Evolutionary conservation across 2,329 filamentous ascomycete species (phyloP), one percentile per base, ranked within the genome.

Genomic region (Aspergillus jensenii): DNA sequence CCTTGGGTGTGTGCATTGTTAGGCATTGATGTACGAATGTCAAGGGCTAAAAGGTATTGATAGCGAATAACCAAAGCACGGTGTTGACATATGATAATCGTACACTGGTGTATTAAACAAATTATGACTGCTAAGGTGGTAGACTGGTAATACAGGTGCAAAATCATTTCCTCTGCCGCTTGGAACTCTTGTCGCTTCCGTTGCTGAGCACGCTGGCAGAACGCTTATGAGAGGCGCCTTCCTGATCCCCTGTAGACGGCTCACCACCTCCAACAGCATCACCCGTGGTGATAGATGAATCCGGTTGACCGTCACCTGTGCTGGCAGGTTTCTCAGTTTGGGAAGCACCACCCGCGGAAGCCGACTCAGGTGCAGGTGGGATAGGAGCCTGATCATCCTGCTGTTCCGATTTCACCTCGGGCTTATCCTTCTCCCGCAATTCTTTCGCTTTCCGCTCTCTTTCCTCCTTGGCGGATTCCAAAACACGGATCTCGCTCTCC

Each of bases 181-280:
- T 83, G 7, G 71, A 68, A 64, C 78, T 81, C 70, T 81, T 82
- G 56, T 91, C 87, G 71, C 89, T 91, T 6, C 78, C 78, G 15
- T 81, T 79, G 71, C 90, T 93, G 53, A 96, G 73, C 33, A 92
- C 90, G 72, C 91, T 96, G 1, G 90, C 90, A 71, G 91, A 95
- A 59, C 91, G 84, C 78, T 96, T 96, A 62, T 89, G 87, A 12
- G 62, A 64, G 19, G 58, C 59, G 9, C 62, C 59, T 37, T 69
- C 65, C 46, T 47, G 55, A 14, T 59, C 66, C 35, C 61, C 58
- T 8, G 52, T 46, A 31, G 58, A 49, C 23, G 56, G n/a, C n/a
- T 43, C 50, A 50, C 55, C 62, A 37, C 52, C 43, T 14, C 39
- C 25, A 17, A 31, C 37, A 46, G 21, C 5, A 21, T 52, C 60